Conservation (phyloP, 768 basidiomycete genomes). For the Suillus bovinus region DNA sequence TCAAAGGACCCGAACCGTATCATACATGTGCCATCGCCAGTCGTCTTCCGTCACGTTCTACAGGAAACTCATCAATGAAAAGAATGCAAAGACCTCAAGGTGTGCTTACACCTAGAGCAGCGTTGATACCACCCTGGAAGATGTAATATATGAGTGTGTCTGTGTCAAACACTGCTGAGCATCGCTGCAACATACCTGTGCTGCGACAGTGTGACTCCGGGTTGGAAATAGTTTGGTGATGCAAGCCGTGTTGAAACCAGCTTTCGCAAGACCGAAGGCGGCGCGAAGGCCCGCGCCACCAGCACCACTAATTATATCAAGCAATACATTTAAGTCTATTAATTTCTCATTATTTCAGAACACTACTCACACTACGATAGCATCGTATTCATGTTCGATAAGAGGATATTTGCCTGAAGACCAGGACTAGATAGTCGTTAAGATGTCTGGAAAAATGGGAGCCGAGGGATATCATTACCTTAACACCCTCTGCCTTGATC, state of each 20-base stretch:
- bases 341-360: background rate
- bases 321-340: constrained; percentile 13
- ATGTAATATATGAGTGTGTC: background rate
- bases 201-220: constrained; percentile 97
- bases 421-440: constrained; percentile 54
- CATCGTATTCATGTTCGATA: constrained; percentile 99
- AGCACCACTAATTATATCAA: too few species aligned
- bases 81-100: constrained; percentile 1
- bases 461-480: constrained; percentile 45
- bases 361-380: constrained; percentile 89
- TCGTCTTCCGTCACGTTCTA: constrained; percentile 99
- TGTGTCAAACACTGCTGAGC: background rate
- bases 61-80: constrained; percentile 9
- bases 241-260: constrained; percentile 98
- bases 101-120: constrained; percentile 81
- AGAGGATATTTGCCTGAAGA: constrained; percentile 90
- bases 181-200: constrained; percentile 60
- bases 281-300: constrained; percentile 98
- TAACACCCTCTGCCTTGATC: constrained; percentile 78
- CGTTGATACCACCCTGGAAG: constrained; percentile 92
- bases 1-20: constrained; percentile 60
- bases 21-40: constrained; percentile 99
- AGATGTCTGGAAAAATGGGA: constrained; percentile 9
- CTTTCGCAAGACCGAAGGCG: constrained; percentile 97
- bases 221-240: constrained; percentile 99